Base-by-base conservation (phyloP, 345 rosid species). In the Eucalyptus curtisii region DNA sequence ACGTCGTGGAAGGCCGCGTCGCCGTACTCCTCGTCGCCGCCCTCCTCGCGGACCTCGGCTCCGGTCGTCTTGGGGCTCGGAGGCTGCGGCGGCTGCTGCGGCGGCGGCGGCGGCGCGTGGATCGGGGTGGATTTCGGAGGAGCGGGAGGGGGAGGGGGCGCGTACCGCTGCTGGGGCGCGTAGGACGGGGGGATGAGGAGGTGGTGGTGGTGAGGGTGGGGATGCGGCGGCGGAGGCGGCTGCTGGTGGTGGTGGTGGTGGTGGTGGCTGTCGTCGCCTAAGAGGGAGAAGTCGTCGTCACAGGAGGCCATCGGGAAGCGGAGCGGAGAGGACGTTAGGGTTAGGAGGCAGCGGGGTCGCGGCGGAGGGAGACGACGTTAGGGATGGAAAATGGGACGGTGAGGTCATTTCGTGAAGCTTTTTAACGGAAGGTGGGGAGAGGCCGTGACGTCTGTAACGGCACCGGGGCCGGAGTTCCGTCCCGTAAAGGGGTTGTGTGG, bases 261-360 rank as follows among this genome's bases (percentile, higher is more conserved):
- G 88, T 90, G 92, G 89, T 89, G 94, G 94, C 93, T 93, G 90
- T 95, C 96, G 88, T 95, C 96, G 88, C 93, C 94, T 87, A 94
- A 91, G 87, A 95, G 94, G 88, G 97, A 87, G 95, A 96, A 95
- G 91, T 97, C 99, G 93, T 95, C 99, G 94, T 95, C 97, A 95
- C 97, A 97, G 90, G 98, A 96, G 71, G 98, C 96, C 99, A 96
- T 95, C 87, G 89, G 24, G 25, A 79, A 89, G 86, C 52, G 89
- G 84, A 31, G 68, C 33, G 33, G 68, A 61, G 68, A 66, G 87
- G 91, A 91, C 96, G 99, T 96, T 95, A 95, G 93, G 91, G 95
- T 92, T 93, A 92, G 88, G 87, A 89, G 90, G 90, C 50, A 89
- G 90, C 50, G 79, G 30, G 30, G 61, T 25, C 80, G 88, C 86